Base-by-base conservation (phyloP, 2,329 filamentous ascomycete species). In the Botrytis porri region DNA sequence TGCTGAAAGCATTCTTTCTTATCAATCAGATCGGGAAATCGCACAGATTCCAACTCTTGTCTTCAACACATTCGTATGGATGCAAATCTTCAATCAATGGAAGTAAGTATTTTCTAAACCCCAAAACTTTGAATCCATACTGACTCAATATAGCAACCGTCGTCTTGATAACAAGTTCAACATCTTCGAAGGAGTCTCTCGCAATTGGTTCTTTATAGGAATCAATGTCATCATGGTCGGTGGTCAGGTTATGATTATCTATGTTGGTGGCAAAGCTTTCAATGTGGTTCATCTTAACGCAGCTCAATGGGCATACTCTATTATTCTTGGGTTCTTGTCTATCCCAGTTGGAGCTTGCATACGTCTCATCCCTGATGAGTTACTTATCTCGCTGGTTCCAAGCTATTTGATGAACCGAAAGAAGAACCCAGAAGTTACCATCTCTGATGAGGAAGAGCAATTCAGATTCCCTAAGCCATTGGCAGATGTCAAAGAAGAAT, bases 21-120 rank as follows among this genome's bases (percentile, higher is more conserved):
- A 90, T 77, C 81, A 86, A 22, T 81, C 83, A 5, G 82, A 86
- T 43, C 78, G 84, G 48, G 81, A 87, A 51, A 75, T 81, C 9
- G 79, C 77, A 22, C 86, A 92, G 78, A 86, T 97, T 74, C 85
- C 90, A 72, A 97, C 94, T 4, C 87, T 98, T 65, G 93, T 98
- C 12, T 98, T 98, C 87, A 98, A 98, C 85, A 96, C 94, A 0
- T 98, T 98, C 81, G 95, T 98, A 70, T 98, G 95, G 95, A 98
- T 98, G 95, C 95, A 98, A 79, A 97, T 98, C 78, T 98, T 98
- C 85, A 98, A 98, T 83, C 92, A 97, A 81, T 93, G 97, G 88
- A 98, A 98, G 89, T 90, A 86, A 88, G 89, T 89, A 75, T 14
- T 69, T 22, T 39, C 25, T n/a, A 73, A 61, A 72, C 63, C 77